Evolutionary conservation across 1,284 basidiomycete species (phyloP), one percentile per base, ranked within the genome.

Genomic region (Psilocybe mexicana): DNA sequence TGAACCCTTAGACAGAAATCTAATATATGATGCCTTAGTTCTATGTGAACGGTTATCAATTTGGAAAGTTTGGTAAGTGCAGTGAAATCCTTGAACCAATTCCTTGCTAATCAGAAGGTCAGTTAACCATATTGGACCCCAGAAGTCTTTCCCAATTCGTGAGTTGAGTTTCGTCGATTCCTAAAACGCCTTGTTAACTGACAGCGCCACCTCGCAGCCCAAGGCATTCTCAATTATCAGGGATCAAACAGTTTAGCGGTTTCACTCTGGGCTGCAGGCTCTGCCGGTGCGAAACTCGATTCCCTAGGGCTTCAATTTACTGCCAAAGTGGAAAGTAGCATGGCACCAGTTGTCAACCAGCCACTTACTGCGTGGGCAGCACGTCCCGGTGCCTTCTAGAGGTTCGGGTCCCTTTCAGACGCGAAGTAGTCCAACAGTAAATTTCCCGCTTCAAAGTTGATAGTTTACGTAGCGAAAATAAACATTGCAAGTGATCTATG

Each of bases 141-240:
- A 79, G 58, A 74, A 63, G 25, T 59, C 61, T 3, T 78, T 77
- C 66, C 74, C 76, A 24, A 68, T 76, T 58, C 79, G 72, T 75
- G 54, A 74, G 75, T 74, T 43, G 18, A 42, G 35, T 11, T 54
- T 44, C 23, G 8, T 25, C 24, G 25, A 18, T 6, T 30, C n/a
- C 44, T 23, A 33, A 24, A 23, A 28, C 40, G 14, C 26, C 24
- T 14, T 18, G 18, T 24, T 44, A 4, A 52, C 53, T 12, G 59
- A 52, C 7, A n/a, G 40, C 18, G 18, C 28, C 14, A 11, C 11
- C 25, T 23, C 40, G 8, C 54, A 79, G 79, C 80, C 2, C 75
- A 82, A 71, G 81, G 80, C 14, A 80, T 82, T 58, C 61, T 82
- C 43, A 76, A 81, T 52, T 80, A 81, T 58, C 72, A 76, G n/a